Base-by-base conservation (phyloP, 2,329 filamentous ascomycete genomes). In the Didymella keratinophila region DNA sequence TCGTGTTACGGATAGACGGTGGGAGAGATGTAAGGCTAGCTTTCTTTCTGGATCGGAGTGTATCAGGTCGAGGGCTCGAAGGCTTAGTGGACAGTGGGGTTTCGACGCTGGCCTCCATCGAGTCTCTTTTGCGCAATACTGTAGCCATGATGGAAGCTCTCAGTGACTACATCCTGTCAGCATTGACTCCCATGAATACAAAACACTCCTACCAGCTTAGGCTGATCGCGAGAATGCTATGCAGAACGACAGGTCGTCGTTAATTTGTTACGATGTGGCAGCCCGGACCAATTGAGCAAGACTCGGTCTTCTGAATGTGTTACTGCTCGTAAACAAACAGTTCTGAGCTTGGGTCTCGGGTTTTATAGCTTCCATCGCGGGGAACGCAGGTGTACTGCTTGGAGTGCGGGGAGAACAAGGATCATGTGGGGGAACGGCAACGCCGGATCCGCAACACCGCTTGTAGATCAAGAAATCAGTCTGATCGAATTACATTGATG, bases 341-440 rank as follows among this genome's bases (percentile, higher is more conserved):
- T 12, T 16, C 9, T 28, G 23, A 51, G 34, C 32, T 32, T 18
- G 25, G 45, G 39, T 58, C 11, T 14, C 36, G 23, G 32, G 56
- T 58, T 58, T 58, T 54, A 58, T 58, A 58, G 50, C 56, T 54
- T 41, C 39, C 27, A 25, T 12, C 39, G 46, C 27, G 41, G 56
- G 50, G 39, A 10, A 45, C 27, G 27, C 41, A 25, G 11, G 25
- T 16, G 43, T 10, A 30, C 18, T 46, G 50, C 50, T 54, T n/a
- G 4, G 23, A 58, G 66, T 72, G 71, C 70, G 71, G 71, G 71
- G 71, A 39, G 55, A 70, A 52, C 69, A 67, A 61, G 65, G 66
- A 34, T 57, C 18, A 43, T 66, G 67, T 69, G 67, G 68, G 62
- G 66, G 62, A 60, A 60, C 51, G 43, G 56, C 54, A 62, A 63